Conservation (phyloP, 129 eudicot species). For the Kitagawia praeruptora region DNA sequence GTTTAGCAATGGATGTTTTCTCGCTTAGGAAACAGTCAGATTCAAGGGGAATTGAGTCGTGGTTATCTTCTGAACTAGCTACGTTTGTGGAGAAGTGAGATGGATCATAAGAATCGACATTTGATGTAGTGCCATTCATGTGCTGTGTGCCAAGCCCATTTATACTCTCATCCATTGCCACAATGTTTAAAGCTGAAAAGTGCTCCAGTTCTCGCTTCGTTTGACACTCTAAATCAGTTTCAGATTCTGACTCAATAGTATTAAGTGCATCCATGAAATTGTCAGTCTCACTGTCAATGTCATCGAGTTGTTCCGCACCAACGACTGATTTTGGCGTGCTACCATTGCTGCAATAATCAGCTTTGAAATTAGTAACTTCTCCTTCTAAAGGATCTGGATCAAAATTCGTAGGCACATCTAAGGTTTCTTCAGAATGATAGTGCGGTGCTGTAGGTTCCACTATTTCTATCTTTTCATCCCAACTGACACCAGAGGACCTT, state of each 20-base stretch:
- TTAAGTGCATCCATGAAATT: conserved; percentile 83
- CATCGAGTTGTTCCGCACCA: conserved; percentile 41
- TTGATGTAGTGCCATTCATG: conserved; percentile 20
- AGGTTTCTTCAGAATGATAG: conserved; percentile 17
- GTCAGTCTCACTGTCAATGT: conserved; percentile 80
- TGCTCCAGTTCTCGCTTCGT: conserved; percentile 43
- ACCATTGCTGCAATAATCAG: conserved; percentile 22
- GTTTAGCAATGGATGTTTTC: conserved; percentile 15
- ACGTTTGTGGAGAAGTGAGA: conserved; percentile 12
- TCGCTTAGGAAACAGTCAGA: conserved; percentile 11
- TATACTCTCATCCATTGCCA: conserved; percentile 14
- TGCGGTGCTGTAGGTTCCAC: conserved; percentile 31
- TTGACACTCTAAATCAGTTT: conserved; percentile 57
- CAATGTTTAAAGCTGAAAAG: conserved; percentile 21
- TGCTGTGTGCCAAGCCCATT: conserved; percentile 6
- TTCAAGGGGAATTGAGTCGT: conserved; percentile 16
- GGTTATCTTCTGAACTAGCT: conserved; percentile 7
- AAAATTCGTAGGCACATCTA: conserved; percentile 23
- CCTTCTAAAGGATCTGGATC: conserved; percentile 28
- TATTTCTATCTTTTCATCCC: conserved; percentile 73
- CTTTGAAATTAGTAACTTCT: conserved; percentile 23
- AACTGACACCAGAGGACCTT: conserved; percentile 48
- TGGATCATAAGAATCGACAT: conserved; percentile 28
- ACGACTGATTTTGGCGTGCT: conserved; percentile 16
- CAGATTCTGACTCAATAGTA: conserved; percentile 79